Evolutionary conservation across 1,284 basidiomycete species (phyloP), one percentile per base, ranked within the genome.

Genomic region (Grifola frondosa): DNA sequence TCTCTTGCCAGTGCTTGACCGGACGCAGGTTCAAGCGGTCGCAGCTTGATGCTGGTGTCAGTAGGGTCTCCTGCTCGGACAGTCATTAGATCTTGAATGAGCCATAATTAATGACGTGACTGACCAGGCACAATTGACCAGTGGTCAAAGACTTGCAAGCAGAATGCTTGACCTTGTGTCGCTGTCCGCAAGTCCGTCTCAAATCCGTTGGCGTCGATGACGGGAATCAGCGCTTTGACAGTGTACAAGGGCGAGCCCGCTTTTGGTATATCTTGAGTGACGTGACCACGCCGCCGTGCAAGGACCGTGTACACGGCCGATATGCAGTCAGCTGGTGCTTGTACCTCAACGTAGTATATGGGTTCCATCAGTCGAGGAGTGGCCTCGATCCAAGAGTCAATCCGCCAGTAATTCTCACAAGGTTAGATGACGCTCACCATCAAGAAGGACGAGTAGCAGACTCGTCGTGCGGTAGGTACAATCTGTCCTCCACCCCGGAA

Each of bases 401-500:
- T n/a, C 16, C 29, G 28, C 37, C 37, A 42, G n/a, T n/a, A n/a
- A n/a, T n/a, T n/a, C n/a, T n/a, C n/a, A n/a, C n/a, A n/a, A n/a
- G n/a, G n/a, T n/a, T 38, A 23, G 19, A 25, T n/a, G 23, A 19
- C 50, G 61, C 70, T 65, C 60, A 91, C 91, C 82, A 99, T 93
- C 48, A 99, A 73, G 78, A 98, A 96, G 12, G 94, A 96, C n/a
- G 96, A 97, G 64, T 99, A 99, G 71, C 95, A 97, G 38, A 97
- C 97, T 33, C 97, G 84, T 50, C 97, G 85, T 6, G 94, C 92
- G 9, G 96, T 98, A 24, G 96, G 96, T 53, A 99, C 97, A 58
- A 99, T 94, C 69, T 99, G 97, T 46, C 97, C 97, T 46, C 95
- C 93, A 33, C 97, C 97, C 30, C 97, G 86, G 75, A 91, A 96